Evolutionary conservation across 805 yeast species (phyloP), one percentile per base, ranked within the genome.

Genomic region (Pichia phayaonensis): DNA sequence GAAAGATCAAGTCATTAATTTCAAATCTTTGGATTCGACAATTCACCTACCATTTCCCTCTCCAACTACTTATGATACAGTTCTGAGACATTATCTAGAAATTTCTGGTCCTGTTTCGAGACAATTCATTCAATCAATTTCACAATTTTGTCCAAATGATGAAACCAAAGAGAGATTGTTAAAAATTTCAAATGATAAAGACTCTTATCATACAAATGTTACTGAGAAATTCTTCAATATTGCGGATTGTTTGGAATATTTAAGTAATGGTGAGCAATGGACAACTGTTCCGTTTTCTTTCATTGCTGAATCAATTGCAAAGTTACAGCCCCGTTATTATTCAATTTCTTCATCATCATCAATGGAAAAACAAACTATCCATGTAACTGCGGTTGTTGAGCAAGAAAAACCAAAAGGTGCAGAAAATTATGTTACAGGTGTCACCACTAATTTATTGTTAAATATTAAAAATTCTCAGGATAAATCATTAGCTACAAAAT

Each of bases 81-180:
- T 84, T 42, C 76, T 89, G 47, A 84, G 96, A 69, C 81, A 90
- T 68, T 87, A 86, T 64, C 74, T 92, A 60, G 98, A 90, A 70
- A 90, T 92, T 56, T 77, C 90, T 36, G 98, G 98, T 38, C 86
- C 96, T 16, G 84, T 92, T 40, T 90, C 98, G 11, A 86, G 99
- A 72, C 96, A 90, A 67, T 77, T 84, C 41, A 73, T 92, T 51
- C 74, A 80, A 44, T 74, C 84, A 18, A 72, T 94, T 57, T 83
- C 86, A 20, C 84, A 82, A 47, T 94, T 85, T 70, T 94, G 97
- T 34, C 97, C 98, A 43, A 69, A 69, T 45, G 80, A 71, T 11
- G 80, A 73, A 31, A 69, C 76, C 42, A 82, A 81, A 61, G 71
- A 70, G 18, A 68, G 72, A 45, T 75, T 76, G 12, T 66, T 70